Percentiles rank a stretch among this genome's conserved stretches.
Evolutionary conservation across 495 filamentous ascomycete species (phyloP).

Genomic region (Penicillium alfredii): DNA sequence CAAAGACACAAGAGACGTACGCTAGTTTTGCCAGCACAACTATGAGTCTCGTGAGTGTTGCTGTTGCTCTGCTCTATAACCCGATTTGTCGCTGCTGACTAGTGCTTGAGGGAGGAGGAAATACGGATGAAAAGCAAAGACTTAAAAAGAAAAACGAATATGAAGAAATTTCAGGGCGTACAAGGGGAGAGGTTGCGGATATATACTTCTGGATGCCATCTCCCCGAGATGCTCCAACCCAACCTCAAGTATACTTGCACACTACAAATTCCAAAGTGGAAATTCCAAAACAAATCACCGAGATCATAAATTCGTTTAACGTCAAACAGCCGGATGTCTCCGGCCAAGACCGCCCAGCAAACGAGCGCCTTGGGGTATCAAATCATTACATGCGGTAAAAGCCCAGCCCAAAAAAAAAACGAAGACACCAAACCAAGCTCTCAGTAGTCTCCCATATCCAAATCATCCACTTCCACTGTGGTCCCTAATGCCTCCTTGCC

Average conservation of each 20-base stretch:
- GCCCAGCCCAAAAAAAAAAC: neutral
- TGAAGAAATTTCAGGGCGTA: no score
- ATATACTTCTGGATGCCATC: no score
- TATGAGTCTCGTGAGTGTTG: no score
- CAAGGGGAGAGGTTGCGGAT: no score
- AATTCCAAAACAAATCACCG: slow-evolving; percentile 3
- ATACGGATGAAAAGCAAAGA: no score
- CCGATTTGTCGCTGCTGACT: no score
- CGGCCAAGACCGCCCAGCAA: slow-evolving; percentile 6
- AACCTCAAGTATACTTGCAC: neutral
- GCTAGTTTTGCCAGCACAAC: no score
- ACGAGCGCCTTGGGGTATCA: slow-evolving; percentile 24
- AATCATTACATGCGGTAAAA: slow-evolving; percentile 13
- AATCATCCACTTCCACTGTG: slow-evolving; percentile 64
- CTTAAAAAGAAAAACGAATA: no score
- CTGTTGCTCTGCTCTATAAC: no score
- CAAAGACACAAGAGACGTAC: no score
- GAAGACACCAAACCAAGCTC: slow-evolving; percentile 1
- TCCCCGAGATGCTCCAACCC: neutral
- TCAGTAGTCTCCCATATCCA: slow-evolving; percentile 39
- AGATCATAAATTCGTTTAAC: slow-evolving; percentile 20
- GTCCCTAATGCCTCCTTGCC: slow-evolving; percentile 82
- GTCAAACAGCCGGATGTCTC: slow-evolving; percentile 5
- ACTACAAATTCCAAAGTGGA: neutral
- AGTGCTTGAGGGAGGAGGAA: no score